Evolutionary conservation across 805 yeast genomes (phyloP).

Genomic region (Aciculoconidium aculeatum): DNA sequence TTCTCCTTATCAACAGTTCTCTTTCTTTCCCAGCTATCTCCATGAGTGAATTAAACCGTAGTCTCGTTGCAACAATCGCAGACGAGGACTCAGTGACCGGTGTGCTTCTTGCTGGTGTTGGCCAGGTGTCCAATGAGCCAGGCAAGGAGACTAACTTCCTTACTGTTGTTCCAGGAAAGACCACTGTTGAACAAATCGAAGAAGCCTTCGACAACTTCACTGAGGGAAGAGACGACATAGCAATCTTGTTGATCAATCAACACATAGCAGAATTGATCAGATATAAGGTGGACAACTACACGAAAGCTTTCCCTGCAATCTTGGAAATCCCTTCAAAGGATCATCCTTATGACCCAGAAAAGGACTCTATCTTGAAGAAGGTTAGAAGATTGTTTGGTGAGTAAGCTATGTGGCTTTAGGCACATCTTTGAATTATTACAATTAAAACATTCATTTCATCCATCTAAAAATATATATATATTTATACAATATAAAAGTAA

Average conservation of each 20-base stretch:
- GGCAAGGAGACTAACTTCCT: conserved; percentile 77
- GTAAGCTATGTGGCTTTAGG: conserved; percentile 30
- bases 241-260: conserved; percentile 88
- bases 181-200: conserved; percentile 70
- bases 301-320: conserved; percentile 92
- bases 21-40: too few relatives aligned
- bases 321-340: conserved; percentile 97
- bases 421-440: conserved; percentile 1
- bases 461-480: too few relatives aligned
- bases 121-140: conserved; percentile 64
- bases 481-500: too few relatives aligned
- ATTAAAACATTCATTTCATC: too few relatives aligned
- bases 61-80: conserved; percentile 88
- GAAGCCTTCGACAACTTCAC: conserved; percentile 74
- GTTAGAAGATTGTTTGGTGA: conserved; percentile 95
- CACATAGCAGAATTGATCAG: conserved; percentile 90
- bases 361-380: conserved; percentile 90
- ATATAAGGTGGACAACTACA: conserved; percentile 70
- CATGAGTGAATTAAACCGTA: conserved; percentile 48
- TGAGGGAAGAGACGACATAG: conserved; percentile 74
- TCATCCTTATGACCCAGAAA: conserved; percentile 98
- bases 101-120: conserved; percentile 89
- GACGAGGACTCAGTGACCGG: conserved; percentile 98
- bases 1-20: too few relatives aligned
- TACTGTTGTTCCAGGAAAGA: conserved; percentile 68